Conservation (phyloP, 1,139 yeast genomes). For the Pichia sp. region DNA sequence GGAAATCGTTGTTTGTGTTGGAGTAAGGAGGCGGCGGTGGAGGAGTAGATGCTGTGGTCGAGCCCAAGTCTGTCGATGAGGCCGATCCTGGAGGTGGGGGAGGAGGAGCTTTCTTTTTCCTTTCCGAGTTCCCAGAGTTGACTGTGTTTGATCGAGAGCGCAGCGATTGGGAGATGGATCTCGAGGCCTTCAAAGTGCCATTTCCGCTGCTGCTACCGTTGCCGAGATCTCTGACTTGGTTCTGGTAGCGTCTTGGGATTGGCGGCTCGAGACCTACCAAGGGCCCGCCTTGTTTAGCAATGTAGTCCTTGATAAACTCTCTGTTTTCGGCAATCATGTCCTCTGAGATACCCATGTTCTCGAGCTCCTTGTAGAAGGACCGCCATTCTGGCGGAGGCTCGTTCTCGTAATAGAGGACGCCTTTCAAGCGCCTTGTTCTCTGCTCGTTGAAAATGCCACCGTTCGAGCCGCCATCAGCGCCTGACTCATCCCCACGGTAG, state of each 20-base stretch:
- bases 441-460: constrained; percentile 34
- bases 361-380: constrained; percentile 66
- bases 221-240: constrained; percentile 10
- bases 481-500: constrained; percentile 60
- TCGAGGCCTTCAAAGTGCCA: background rate
- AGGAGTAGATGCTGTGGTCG: constrained; percentile 11
- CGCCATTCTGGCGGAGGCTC: constrained; percentile 88
- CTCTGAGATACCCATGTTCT: constrained; percentile 74
- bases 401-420: constrained; percentile 68
- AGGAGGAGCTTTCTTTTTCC: constrained; percentile 30
- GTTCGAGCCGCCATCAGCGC: constrained; percentile 1
- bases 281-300: constrained; percentile 76
- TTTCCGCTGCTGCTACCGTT: constrained; percentile 5
- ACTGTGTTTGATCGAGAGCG: constrained; percentile 16
- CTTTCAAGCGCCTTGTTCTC: constrained; percentile 52
- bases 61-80: background rate
- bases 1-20: constrained; percentile 2
- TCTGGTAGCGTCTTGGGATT: constrained; percentile 57
- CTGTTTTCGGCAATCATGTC: constrained; percentile 88
- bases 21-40: constrained; percentile 5
- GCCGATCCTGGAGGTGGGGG: constrained; percentile 29
- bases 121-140: constrained; percentile 23
- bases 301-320: constrained; percentile 75
- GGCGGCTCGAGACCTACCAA: constrained; percentile 85
- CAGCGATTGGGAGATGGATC: constrained; percentile 4